phyloP scores from a whole-genome alignment of 2,329 filamentous ascomycete species.

The Cladophialophora carrionii region DNA sequence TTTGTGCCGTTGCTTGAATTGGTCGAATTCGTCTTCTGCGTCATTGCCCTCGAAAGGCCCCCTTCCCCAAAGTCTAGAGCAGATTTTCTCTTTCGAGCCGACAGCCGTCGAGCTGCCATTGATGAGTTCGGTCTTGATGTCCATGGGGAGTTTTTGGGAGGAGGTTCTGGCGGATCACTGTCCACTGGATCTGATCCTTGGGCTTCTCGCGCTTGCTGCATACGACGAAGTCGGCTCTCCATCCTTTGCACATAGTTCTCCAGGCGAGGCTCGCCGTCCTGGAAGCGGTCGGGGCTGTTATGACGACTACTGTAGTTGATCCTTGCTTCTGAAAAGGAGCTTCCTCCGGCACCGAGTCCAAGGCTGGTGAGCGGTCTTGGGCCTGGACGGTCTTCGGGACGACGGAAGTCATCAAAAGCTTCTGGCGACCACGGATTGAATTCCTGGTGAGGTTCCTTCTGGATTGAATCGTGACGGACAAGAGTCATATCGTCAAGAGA shows the following conservation, averaged over 20 bases:
- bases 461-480: constrained; percentile 55
- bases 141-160: constrained; percentile 58
- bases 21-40: constrained; percentile 83
- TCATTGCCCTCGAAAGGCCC: constrained; percentile 76
- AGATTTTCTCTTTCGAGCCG: constrained; percentile 49
- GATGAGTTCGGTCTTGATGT: constrained; percentile 50
- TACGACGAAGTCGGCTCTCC: constrained; percentile 76
- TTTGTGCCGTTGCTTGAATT: constrained; percentile 70
- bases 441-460: constrained; percentile 50
- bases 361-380: constrained; percentile 72
- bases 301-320: constrained; percentile 58
- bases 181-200: constrained; percentile 54
- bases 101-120: constrained; percentile 45
- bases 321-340: constrained; percentile 57
- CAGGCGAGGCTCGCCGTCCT: constrained; percentile 68
- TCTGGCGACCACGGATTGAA: constrained; percentile 88
- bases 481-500: constrained; percentile 85
- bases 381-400: constrained; percentile 43
- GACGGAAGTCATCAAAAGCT: constrained; percentile 66
- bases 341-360: constrained; percentile 63
- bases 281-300: constrained; percentile 56
- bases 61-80: constrained; percentile 75
- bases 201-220: constrained; percentile 60
- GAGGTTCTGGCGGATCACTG: constrained; percentile 62
- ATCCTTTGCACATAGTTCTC: constrained; percentile 89